Conservation (phyloP, 192 early-diverging fungal genomes). For the Dissophora globulifera region DNA sequence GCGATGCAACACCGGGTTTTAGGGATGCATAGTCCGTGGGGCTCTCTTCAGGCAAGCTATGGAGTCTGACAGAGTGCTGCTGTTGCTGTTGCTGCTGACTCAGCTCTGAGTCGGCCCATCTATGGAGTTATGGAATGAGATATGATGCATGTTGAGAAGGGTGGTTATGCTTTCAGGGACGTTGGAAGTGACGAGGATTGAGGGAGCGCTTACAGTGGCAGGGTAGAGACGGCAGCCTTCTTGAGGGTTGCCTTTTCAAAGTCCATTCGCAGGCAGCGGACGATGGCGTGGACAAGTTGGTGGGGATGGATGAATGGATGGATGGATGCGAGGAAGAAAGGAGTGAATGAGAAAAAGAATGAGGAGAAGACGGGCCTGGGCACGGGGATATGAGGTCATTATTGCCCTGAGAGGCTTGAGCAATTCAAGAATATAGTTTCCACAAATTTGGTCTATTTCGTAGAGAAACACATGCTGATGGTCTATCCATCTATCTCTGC, state of each 20-base stretch:
- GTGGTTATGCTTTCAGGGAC: neutral
- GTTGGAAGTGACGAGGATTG: neutral
- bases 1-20: neutral
- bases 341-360: neutral
- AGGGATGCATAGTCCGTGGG: neutral
- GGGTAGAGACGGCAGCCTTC: conserved; percentile 36
- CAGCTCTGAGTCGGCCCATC: conserved; percentile 14
- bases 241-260: conserved; percentile 46
- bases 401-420: too few species aligned
- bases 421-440: too few species aligned
- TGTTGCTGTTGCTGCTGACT: neutral
- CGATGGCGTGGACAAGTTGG: neutral
- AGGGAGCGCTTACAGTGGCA: conserved; percentile 32
- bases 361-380: too few species aligned
- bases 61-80: neutral
- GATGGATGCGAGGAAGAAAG: neutral
- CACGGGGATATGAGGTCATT: too few species aligned
- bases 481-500: neutral
- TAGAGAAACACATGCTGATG: too few species aligned
- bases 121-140: neutral
- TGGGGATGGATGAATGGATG: neutral
- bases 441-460: too few species aligned
- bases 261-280: too few species aligned
- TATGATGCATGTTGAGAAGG: neutral
- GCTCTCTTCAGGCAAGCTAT: neutral